These are phyloP conservation scores for Aciculosporium take DNA, from an alignment of 2,329 filamentous ascomycete genomes.

Conservation along the genomic window DNA sequence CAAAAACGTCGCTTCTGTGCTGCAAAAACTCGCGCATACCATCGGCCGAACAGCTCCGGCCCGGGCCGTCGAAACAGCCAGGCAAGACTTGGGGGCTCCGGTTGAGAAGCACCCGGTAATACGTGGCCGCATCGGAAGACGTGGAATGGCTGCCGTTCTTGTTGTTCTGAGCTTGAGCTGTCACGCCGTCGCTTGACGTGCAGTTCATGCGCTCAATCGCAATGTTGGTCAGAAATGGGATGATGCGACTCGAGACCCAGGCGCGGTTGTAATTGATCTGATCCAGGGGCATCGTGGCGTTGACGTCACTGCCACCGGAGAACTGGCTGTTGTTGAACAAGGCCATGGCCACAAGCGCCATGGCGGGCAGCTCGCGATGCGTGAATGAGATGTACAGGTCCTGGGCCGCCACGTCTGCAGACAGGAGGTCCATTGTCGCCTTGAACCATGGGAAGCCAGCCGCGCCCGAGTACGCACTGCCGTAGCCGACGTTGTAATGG, in stretches of 20 bases:
- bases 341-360: slow-evolving; percentile 51
- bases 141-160: background rate
- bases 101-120: slow-evolving; percentile 31
- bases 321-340: slow-evolving; percentile 54
- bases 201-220: slow-evolving; percentile 53
- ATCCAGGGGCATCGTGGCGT: slow-evolving; percentile 50
- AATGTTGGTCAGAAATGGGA: slow-evolving; percentile 53
- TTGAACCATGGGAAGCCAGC: slow-evolving; percentile 55
- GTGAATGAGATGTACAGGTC: slow-evolving; percentile 56
- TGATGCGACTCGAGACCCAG: slow-evolving; percentile 47
- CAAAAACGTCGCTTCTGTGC: slow-evolving; percentile 22
- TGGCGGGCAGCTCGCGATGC: slow-evolving; percentile 53
- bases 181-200: slow-evolving; percentile 3
- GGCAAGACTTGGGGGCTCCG: slow-evolving; percentile 27
- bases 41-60: slow-evolving; percentile 26
- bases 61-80: slow-evolving; percentile 28
- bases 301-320: slow-evolving; percentile 33
- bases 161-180: background rate
- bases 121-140: slow-evolving; percentile 8
- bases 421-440: slow-evolving; percentile 37
- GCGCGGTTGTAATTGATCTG: slow-evolving; percentile 47
- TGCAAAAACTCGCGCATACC: slow-evolving; percentile 26
- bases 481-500: slow-evolving; percentile 53
- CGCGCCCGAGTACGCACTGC: slow-evolving; percentile 39
- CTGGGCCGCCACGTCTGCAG: slow-evolving; percentile 26